phyloP scores from a whole-genome alignment of 345 rosid genomes.

The Eucalyptus pumila region DNA sequence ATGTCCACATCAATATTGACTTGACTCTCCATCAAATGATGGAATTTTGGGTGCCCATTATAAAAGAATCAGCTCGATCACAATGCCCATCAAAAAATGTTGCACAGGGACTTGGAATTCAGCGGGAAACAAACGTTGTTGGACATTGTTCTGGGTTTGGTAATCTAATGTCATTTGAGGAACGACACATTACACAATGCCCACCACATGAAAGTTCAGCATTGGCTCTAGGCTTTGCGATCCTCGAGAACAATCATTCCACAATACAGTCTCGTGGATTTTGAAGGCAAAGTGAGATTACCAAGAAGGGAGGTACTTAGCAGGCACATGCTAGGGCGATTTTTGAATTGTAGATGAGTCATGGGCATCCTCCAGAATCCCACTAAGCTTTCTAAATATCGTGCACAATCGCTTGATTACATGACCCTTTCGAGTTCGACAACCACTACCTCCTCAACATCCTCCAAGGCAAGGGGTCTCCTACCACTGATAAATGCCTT shows the following conservation, averaged over 20 bases:
- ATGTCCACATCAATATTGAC: no score
- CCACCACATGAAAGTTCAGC: background rate
- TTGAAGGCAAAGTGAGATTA: background rate
- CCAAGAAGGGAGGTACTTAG: background rate
- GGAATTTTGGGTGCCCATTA: background rate
- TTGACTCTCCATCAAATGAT: background rate
- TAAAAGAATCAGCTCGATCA: background rate
- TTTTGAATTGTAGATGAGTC: background rate
- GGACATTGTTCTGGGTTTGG: background rate
- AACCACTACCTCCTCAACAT: slow-evolving; percentile 51
- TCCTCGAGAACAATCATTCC: background rate
- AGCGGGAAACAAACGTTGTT: background rate
- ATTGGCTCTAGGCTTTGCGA: background rate
- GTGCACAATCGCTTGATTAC: slow-evolving; percentile 1
- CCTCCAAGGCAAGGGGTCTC: slow-evolving; percentile 33
- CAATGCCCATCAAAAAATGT: background rate
- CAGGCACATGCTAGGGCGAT: background rate
- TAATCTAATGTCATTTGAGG: background rate
- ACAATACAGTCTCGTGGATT: background rate
- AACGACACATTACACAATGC: background rate
- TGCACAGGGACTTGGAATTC: background rate
- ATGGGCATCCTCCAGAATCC: background rate
- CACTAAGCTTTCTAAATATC: background rate
- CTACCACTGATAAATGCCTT: slow-evolving; percentile 42
- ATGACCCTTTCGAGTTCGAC: slow-evolving; percentile 48